Percentiles rank a stretch among this genome's conserved stretches.
Evolutionary conservation across 1,284 basidiomycete genomes (phyloP).

Genomic region (Tylopilus sp.): DNA sequence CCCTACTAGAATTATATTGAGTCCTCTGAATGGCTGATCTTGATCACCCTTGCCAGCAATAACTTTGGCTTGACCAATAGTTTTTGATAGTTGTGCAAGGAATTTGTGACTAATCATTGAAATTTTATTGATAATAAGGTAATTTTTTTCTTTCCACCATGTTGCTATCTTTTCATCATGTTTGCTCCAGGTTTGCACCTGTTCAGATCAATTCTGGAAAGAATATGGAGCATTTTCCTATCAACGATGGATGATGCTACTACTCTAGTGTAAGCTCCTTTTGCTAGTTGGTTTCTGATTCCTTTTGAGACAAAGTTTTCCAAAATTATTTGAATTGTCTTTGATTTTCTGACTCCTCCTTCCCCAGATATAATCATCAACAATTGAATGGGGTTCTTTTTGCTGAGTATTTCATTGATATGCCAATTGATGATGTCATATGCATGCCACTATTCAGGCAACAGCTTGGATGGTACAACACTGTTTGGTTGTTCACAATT

Average conservation of each 20-base stretch:
- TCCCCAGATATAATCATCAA: constrained; percentile 47
- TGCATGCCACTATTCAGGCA: constrained; percentile 40
- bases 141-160: neutral
- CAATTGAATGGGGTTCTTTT: constrained; percentile 33
- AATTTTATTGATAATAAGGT: constrained; percentile 12
- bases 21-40: constrained; percentile 29
- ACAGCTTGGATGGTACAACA: too few species aligned
- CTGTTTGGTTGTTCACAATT: too few species aligned
- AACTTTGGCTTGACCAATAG: neutral
- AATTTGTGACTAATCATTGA: constrained; percentile 8
- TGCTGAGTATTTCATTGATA: constrained; percentile 32
- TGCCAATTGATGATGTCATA: constrained; percentile 46
- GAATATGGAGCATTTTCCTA: constrained; percentile 40
- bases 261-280: constrained; percentile 48
- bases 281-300: constrained; percentile 31
- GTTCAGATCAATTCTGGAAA: constrained; percentile 5
- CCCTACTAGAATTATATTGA: constrained; percentile 48
- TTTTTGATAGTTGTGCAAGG: neutral
- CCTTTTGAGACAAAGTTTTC: constrained; percentile 30
- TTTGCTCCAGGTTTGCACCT: neutral
- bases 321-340: constrained; percentile 47
- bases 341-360: constrained; percentile 52
- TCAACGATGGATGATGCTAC: constrained; percentile 49
- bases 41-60: neutral
- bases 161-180: neutral